A percentile compares a stretch with the other conserved stretches of the same genome.
phyloP scores from a whole-genome alignment of 2,329 filamentous ascomycete species.

The Biscogniauxia mediterranea region DNA sequence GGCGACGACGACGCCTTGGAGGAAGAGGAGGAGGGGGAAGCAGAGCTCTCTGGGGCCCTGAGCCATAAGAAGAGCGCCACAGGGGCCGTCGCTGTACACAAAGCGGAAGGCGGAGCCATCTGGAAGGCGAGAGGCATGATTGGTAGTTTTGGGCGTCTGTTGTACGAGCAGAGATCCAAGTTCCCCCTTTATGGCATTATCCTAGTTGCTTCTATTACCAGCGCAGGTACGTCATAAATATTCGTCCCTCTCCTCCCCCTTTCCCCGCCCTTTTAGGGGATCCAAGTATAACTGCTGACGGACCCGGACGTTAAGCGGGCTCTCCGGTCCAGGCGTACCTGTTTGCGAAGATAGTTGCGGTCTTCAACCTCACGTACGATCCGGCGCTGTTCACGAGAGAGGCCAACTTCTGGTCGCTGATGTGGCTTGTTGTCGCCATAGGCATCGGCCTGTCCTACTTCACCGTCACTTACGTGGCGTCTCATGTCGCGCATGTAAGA shows the following conservation, averaged over 20 bases:
- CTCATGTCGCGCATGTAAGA: slow-evolving; percentile 42
- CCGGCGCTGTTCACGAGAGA: slow-evolving; percentile 36
- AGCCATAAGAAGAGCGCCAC: slow-evolving; percentile 46
- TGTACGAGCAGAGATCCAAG: slow-evolving; percentile 53
- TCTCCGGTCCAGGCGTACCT: slow-evolving; percentile 54
- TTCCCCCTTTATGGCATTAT: slow-evolving; percentile 51
- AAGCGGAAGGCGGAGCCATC: slow-evolving; percentile 20
- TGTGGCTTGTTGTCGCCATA: slow-evolving; percentile 61
- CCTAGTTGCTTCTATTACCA: slow-evolving; percentile 45
- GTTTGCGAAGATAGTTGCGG: slow-evolving; percentile 51
- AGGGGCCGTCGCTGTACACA: slow-evolving; percentile 31
- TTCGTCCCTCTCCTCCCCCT: too few relatives aligned
- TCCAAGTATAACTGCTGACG: slow-evolving; percentile 7
- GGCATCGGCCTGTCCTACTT: slow-evolving; percentile 54
- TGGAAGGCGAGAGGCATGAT: slow-evolving; percentile 44
- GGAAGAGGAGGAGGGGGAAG: slow-evolving; percentile 44
- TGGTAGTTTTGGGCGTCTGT: slow-evolving; percentile 53
- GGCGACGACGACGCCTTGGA: slow-evolving; percentile 33
- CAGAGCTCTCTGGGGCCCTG: slow-evolving; percentile 40
- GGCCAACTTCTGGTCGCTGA: slow-evolving; percentile 62
- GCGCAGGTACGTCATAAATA: slow-evolving; percentile 26
- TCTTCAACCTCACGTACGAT: slow-evolving; percentile 42
- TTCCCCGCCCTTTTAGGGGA: too few relatives aligned
- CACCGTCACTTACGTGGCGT: slow-evolving; percentile 43
- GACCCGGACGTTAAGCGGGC: slow-evolving; percentile 34